Percentiles rank a stretch among this genome's conserved stretches.
Conservation (phyloP, 306 rosid species). For the Comarum palustre region DNA sequence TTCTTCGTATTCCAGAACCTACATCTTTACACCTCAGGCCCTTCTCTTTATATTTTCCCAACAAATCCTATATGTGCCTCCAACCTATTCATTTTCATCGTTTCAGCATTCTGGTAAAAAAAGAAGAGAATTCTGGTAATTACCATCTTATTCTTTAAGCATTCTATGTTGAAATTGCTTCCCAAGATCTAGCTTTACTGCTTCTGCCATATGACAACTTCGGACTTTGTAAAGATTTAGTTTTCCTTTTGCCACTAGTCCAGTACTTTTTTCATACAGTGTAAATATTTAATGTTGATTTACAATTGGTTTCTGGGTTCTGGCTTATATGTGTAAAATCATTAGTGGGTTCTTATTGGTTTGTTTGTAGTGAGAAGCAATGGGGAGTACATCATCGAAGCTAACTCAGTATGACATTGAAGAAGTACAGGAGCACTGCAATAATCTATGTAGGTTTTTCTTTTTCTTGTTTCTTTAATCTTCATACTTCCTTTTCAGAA, state of each 20-base stretch:
- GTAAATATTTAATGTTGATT: no score
- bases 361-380: slow-evolving; percentile 19
- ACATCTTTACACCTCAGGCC: no score
- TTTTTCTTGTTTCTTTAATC: background rate
- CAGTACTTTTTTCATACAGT: no score
- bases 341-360: background rate
- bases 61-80: slow-evolving; percentile 10
- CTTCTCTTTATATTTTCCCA: slow-evolving; percentile 11
- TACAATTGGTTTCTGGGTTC: no score
- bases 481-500: background rate
- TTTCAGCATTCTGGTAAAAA: slow-evolving; percentile 33
- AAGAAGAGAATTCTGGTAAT: slow-evolving; percentile 5
- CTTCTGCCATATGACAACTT: background rate
- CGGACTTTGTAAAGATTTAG: background rate
- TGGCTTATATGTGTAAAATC: no score
- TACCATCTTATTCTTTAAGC: background rate
- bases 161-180: background rate
- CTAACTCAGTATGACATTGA: slow-evolving; percentile 91
- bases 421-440: slow-evolving; percentile 78
- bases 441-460: slow-evolving; percentile 49
- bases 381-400: slow-evolving; percentile 84
- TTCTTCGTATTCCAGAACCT: no score
- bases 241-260: background rate
- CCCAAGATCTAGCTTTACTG: background rate
- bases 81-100: background rate